Evolutionary conservation across 2,329 filamentous ascomycete species (phyloP), one percentile per base, ranked within the genome.

Genomic region (Daldinia sp.): DNA sequence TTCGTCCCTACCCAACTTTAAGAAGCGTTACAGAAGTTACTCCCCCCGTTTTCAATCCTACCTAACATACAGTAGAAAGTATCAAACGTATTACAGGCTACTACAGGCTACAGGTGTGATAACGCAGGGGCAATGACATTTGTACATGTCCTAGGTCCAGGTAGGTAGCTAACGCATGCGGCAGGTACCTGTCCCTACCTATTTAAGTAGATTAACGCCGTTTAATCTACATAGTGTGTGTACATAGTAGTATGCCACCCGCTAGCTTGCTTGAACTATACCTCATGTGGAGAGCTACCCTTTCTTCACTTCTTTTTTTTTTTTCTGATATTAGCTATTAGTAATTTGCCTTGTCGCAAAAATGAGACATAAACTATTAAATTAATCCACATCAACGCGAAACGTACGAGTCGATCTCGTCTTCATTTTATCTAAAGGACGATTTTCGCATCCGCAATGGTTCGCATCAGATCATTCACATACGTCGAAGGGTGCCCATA

Each of bases 391-490:
- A 33, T n/a, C 26, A 51, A 15, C 15, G 46, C 46, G 46, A 30
- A 26, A 30, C 37, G 20, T 59, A 54, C 61, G 37, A 60, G 26
- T 30, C 4, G 3, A 13, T 63, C n/a, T 30, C 35, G 35, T 39
- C 20, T 42, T 53, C 48, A n/a, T 39, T 41, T 53, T 33, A 7
- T 33, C 20, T 10, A 28, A 7, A 54, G 37, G 51, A 33, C 48
- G 18, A n/a, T 23, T 42, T 4, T 41, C 28, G 15, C 41, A n/a
- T 23, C 30, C 18, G 30, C 15, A 10, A 51, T 33, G 26, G 26
- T 7, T 18, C 10, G 9, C 15, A 66, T 69, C 67, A 60, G 56
- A 56, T 58, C 67, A 69, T 58, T 60, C 50, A 53, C 51, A 30
- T 66, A 60, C 48, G 54, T 63, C 63, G 48, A 23, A 23, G 20